Evolutionary conservation across 2,329 filamentous ascomycete species (phyloP), one percentile per base, ranked within the genome.

Genomic region (Penicillium hesseltinei): DNA sequence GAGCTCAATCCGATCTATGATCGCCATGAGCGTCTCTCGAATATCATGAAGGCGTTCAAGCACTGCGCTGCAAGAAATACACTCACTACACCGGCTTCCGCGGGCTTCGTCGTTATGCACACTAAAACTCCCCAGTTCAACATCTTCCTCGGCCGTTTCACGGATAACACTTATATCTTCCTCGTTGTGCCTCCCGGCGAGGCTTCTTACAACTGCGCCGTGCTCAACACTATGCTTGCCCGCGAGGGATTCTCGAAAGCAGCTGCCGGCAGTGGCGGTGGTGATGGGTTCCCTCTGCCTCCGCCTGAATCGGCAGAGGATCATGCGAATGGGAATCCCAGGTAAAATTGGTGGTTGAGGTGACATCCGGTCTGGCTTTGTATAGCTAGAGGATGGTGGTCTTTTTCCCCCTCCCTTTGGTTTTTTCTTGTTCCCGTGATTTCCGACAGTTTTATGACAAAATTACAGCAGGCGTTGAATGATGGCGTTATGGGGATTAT

Each of bases 21-120:
- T 76, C 89, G 94, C 3, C 92, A 96, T 68, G 94, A 99, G 80
- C 89, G 90, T 66, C 90, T 99, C 71, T 94, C 89, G 61, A 97
- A 96, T 74, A 97, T 99, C 70, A 89, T 99, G 77, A 99, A 99
- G 79, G 92, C 93, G 58, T 97, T 97, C 80, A 99, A 97, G 80
- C 93, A 97, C 78, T 85, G 75, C 56, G 74, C 75, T n/a, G 77
- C 76, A 39, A 67, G 74, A 29, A 79, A 77, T 59, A 79, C 76
- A 19, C 75, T 76, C 57, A 77, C 76, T 9, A 79, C 71, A 3
- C 76, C 74, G 4, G 73, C 70, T 13, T 75, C 72, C 1, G 77
- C 74, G 33, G 75, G 74, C 27, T 78, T 80, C 57, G 61, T 77
- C 29, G 73, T 78, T 51, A 78, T 79, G 75, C 76, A 79, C 57